Conservation (phyloP, 2,329 filamentous ascomycete genomes). For the Fusarium cicatricum region DNA sequence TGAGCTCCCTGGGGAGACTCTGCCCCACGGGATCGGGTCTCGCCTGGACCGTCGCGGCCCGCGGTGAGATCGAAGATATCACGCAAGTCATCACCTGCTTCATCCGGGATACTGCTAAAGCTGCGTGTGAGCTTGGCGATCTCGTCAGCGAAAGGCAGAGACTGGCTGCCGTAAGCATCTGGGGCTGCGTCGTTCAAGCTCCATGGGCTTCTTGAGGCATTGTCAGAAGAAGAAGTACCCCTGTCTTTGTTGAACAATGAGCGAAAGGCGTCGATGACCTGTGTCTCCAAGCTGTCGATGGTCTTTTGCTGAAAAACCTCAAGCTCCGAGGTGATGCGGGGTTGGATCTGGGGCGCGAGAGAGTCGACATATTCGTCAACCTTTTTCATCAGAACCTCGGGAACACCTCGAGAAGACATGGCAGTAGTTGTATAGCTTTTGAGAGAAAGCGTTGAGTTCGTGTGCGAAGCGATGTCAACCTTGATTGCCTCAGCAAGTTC, state of each 20-base stretch:
- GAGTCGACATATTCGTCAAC: slow-evolving; percentile 58
- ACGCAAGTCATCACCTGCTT: slow-evolving; percentile 52
- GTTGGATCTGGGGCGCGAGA: slow-evolving; percentile 55
- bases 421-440: no score
- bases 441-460: no score
- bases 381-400: slow-evolving; percentile 54
- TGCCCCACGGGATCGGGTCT: slow-evolving; percentile 43
- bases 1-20: slow-evolving; percentile 43
- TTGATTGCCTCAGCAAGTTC: no score
- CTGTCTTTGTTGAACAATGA: slow-evolving; percentile 52
- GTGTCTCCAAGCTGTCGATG: slow-evolving; percentile 55
- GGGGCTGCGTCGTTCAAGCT: slow-evolving; percentile 47
- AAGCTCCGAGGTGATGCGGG: slow-evolving; percentile 55
- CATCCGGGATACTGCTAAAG: slow-evolving; percentile 52
- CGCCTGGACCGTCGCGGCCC: slow-evolving; percentile 29
- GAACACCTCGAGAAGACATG: slow-evolving; percentile 51
- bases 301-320: slow-evolving; percentile 55
- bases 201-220: slow-evolving; percentile 28
- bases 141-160: slow-evolving; percentile 57
- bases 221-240: slow-evolving; percentile 6
- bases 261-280: slow-evolving; percentile 55
- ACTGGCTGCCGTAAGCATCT: slow-evolving; percentile 52
- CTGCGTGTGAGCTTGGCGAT: slow-evolving; percentile 52
- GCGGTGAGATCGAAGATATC: slow-evolving; percentile 56
- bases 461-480: no score